Conservation (phyloP, 2,329 filamentous ascomycete species). For the Capronia americana region DNA sequence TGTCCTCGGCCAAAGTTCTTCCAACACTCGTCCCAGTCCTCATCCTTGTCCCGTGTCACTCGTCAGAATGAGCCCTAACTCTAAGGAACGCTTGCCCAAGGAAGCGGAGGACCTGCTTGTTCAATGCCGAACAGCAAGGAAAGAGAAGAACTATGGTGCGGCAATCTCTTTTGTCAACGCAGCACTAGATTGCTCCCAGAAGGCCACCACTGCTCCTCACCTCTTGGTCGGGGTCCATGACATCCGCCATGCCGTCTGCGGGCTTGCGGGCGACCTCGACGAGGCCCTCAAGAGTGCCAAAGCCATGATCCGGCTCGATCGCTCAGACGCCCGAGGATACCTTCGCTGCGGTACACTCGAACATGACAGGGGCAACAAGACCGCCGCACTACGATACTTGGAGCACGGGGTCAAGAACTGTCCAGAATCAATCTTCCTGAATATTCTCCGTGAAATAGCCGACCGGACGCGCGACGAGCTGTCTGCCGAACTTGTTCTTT, state of each 20-base stretch:
- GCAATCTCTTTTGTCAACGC: constrained; percentile 20
- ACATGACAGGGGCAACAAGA: constrained; percentile 55
- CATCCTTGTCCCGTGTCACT: too few relatives aligned
- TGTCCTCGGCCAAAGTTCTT: too few relatives aligned
- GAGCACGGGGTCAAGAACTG: constrained; percentile 63
- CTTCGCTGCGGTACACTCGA: constrained; percentile 60
- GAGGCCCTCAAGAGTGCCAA: constrained; percentile 63
- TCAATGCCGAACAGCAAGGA: constrained; percentile 24
- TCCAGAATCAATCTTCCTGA: constrained; percentile 44
- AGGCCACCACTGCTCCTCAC: constrained; percentile 12
- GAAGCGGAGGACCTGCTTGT: constrained; percentile 10
- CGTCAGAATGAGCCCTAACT: too few relatives aligned
- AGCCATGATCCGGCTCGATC: constrained; percentile 60
- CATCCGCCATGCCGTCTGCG: constrained; percentile 43
- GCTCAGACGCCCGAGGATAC: constrained; percentile 63
- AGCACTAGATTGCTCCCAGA: constrained; percentile 21
- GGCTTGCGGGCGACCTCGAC: constrained; percentile 58
- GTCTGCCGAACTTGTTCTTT: constrained; percentile 40
- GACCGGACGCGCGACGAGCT: constrained; percentile 55
- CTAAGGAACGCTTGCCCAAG: background rate
- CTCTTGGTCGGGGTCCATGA: constrained; percentile 46
- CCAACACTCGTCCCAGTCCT: too few relatives aligned
- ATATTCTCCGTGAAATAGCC: constrained; percentile 25
- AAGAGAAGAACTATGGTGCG: constrained; percentile 22
- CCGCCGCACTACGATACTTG: constrained; percentile 64